Evolutionary conservation across 495 filamentous ascomycete species (phyloP).

Genomic region (Podospora pseudopauciseta): DNA sequence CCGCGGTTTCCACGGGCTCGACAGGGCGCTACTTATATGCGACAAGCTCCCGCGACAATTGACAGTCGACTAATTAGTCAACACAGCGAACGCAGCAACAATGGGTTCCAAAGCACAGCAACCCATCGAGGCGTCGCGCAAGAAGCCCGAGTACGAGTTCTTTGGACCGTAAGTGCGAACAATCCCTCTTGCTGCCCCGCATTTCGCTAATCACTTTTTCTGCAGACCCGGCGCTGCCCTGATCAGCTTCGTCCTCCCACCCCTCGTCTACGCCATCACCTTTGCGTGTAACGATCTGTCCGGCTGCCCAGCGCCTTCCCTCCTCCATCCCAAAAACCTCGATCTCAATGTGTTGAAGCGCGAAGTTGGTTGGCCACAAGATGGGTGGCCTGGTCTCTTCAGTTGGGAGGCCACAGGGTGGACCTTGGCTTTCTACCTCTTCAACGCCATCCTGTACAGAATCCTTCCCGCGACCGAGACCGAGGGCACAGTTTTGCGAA

Average conservation of each 20-base stretch:
- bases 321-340: conserved; percentile 70
- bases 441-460: conserved; percentile 70
- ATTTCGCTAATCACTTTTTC: background rate
- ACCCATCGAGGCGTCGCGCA: background rate
- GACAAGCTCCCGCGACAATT: background rate
- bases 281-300: conserved; percentile 91
- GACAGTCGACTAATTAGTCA: background rate
- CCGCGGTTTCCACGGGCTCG: background rate
- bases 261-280: conserved; percentile 67
- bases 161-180: conserved; percentile 71
- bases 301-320: conserved; percentile 85
- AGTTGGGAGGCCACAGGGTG: conserved; percentile 60
- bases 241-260: conserved; percentile 72
- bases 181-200: background rate
- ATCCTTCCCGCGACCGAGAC: conserved; percentile 72
- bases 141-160: conserved; percentile 11
- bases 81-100: background rate
- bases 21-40: background rate
- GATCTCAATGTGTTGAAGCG: conserved; percentile 65
- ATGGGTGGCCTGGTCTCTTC: conserved; percentile 59
- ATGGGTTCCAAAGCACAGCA: background rate
- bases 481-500: conserved; percentile 64
- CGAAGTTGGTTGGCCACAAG: conserved; percentile 74
- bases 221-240: conserved; percentile 69
- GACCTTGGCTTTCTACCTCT: conserved; percentile 73